These are phyloP conservation scores for Aristolochia fimbriata DNA, from an alignment of 164 flowering plant species.

Conservation along the genomic window DNA sequence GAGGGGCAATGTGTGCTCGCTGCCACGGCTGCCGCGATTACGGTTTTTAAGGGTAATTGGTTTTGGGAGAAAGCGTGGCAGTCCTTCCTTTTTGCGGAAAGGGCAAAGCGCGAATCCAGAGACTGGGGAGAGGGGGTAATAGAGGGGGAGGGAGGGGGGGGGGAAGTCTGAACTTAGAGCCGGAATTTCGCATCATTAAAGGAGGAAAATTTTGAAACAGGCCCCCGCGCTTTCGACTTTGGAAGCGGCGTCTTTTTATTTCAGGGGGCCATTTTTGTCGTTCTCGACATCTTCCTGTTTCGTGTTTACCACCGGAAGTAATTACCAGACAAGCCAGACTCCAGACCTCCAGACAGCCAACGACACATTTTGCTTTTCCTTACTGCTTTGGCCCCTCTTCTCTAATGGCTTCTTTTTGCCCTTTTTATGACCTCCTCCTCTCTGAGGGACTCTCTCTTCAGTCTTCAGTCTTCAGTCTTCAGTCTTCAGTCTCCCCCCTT, in stretches of 20 bases:
- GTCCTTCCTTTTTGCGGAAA: background rate
- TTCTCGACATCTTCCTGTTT: background rate
- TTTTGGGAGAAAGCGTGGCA: background rate
- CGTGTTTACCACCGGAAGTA: background rate
- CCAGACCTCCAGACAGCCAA: no score
- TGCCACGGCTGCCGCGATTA: background rate
- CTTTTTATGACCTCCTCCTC: no score
- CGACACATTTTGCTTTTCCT: no score
- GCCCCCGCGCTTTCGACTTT: background rate
- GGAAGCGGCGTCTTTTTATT: background rate
- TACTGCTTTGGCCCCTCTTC: no score
- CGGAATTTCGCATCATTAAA: background rate
- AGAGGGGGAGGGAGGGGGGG: background rate
- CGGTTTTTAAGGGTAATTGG: background rate
- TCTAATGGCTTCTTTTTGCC: no score
- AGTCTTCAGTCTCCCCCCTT: no score
- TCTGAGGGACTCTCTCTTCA: no score
- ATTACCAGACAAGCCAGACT: no score
- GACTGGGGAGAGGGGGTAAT: background rate
- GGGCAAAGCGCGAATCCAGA: constrained; percentile 3
- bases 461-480: no score
- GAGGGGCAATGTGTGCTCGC: background rate
- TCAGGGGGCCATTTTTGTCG: no score
- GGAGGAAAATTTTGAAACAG: background rate
- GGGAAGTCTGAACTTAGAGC: background rate